phyloP scores from a whole-genome alignment of 2,329 filamentous ascomycete species.

The Basipetospora chlamydospora region DNA sequence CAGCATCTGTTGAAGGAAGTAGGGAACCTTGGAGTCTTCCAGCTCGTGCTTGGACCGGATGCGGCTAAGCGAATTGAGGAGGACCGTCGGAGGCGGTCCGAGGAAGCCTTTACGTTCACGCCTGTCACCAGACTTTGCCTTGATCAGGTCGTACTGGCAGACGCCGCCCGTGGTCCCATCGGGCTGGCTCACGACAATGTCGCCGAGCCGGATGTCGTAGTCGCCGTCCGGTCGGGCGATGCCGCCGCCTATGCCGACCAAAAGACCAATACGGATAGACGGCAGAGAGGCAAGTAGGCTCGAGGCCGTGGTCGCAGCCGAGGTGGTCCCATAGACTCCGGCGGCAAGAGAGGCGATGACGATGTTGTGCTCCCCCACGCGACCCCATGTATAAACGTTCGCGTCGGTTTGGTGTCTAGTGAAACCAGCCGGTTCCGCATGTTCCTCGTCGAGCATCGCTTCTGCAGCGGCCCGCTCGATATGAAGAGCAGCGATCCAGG shows the following conservation, averaged over 20 bases:
- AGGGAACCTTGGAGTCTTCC: conserved; percentile 5
- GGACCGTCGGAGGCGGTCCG: not conserved
- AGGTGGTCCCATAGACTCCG: conserved; percentile 8
- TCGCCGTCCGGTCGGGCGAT: conserved; percentile 7
- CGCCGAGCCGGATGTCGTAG: conserved; percentile 10
- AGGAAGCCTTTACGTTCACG: conserved; percentile 5
- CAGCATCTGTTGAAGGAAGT: conserved; percentile 6
- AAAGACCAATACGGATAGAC: conserved; percentile 9
- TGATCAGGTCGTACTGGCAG: conserved; percentile 9
- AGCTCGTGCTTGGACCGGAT: conserved; percentile 6
- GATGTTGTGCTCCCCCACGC: conserved; percentile 13
- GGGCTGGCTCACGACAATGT: conserved; percentile 10
- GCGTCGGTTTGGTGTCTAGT: conserved; percentile 8
- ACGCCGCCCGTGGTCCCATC: conserved; percentile 6
- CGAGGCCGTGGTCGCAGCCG: conserved; percentile 7
- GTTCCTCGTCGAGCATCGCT: conserved; percentile 13
- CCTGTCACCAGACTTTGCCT: conserved; percentile 5
- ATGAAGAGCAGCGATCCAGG: conserved; percentile 13
- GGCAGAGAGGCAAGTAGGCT: conserved; percentile 9
- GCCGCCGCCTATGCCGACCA: conserved; percentile 11
- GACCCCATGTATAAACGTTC: conserved; percentile 14
- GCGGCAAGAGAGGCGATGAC: conserved; percentile 13
- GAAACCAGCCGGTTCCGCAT: conserved; percentile 7
- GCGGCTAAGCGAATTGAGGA: conserved; percentile 4
- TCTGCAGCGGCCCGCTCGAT: conserved; percentile 13